Conservation (phyloP, 2,329 filamentous ascomycete genomes). For the Triangularia setosa region DNA sequence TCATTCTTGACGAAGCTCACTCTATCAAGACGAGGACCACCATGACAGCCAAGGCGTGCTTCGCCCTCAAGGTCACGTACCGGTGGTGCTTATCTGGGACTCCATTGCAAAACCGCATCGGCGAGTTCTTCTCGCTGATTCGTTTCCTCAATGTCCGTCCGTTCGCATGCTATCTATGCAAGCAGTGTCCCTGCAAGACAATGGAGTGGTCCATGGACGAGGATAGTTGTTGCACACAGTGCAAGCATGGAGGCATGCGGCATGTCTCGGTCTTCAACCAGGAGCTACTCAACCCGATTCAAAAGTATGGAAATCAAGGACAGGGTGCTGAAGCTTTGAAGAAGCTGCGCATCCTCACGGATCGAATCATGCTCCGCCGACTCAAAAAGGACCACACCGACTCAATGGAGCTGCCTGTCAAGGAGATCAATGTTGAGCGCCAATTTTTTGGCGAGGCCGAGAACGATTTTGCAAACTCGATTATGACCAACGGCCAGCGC, state of each 20-base stretch:
- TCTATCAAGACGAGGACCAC: conserved; percentile 89
- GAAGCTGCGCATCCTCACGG: conserved; percentile 84
- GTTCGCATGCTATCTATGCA: conserved; percentile 93
- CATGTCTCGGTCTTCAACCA: conserved; percentile 64
- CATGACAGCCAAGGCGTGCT: conserved; percentile 91
- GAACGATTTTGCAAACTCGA: conserved; percentile 89
- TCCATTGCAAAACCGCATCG: conserved; percentile 93
- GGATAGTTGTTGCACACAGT: conserved; percentile 66
- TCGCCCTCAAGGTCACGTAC: conserved; percentile 80
- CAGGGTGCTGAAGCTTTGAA: conserved; percentile 66
- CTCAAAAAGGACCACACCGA: conserved; percentile 91
- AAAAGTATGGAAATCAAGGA: conserved; percentile 56
- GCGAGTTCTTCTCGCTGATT: conserved; percentile 92
- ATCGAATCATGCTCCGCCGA: conserved; percentile 91
- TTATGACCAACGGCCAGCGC: conserved; percentile 87
- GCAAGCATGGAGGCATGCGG: conserved; percentile 51
- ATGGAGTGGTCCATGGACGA: conserved; percentile 80
- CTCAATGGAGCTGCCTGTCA: conserved; percentile 93
- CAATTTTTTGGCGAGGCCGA: conserved; percentile 97
- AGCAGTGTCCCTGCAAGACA: conserved; percentile 73
- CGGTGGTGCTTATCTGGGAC: conserved; percentile 97
- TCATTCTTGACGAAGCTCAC: conserved; percentile 83
- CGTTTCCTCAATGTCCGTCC: conserved; percentile 86
- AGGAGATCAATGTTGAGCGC: conserved; percentile 85
- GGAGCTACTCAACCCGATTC: conserved; percentile 83